Conservation (phyloP, 805 yeast genomes). For the Helenozyma baotianmanensis region DNA sequence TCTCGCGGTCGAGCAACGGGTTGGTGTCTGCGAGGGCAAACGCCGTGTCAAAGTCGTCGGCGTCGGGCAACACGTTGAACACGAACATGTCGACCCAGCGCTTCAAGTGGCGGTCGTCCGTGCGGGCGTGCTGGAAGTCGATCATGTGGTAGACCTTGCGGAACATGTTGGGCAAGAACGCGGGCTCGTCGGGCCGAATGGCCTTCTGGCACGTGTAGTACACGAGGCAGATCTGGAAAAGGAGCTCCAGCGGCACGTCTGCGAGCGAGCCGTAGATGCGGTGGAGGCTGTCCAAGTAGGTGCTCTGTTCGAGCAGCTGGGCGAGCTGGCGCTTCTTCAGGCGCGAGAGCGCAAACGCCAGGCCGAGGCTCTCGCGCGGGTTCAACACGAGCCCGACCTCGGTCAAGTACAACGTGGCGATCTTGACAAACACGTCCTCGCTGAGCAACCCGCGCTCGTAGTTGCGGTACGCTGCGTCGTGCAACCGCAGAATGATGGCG, state of each 20-base stretch:
- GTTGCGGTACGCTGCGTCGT: conserved; percentile 18
- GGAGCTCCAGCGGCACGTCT: conserved; percentile 28
- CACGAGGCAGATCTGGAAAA: conserved; percentile 29
- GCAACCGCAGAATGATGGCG: conserved; percentile 20
- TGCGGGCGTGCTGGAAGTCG: conserved; percentile 1
- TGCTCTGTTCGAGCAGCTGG: conserved; percentile 14
- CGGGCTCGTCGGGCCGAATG: conserved; percentile 7
- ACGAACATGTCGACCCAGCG: conserved; percentile 30
- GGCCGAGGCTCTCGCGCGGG: conserved; percentile 2
- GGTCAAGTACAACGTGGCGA: conserved; percentile 32
- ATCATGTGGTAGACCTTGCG: conserved; percentile 9
- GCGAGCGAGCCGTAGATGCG: conserved; percentile 17
- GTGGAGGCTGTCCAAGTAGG: conserved; percentile 15
- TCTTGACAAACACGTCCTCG: conserved; percentile 29
- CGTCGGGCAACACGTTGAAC: conserved; percentile 31
- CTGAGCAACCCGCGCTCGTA: conserved; percentile 20
- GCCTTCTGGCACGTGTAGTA: conserved; percentile 23
- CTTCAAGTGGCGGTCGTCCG: conserved; percentile 15
- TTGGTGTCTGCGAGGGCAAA: conserved; percentile 22
- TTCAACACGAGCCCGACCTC: conserved; percentile 26
- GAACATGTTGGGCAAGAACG: conserved; percentile 10
- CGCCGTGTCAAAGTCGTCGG: conserved; percentile 26
- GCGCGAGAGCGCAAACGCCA: conserved; percentile 5
- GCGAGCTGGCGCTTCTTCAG: conserved; percentile 9
- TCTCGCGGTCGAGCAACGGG: conserved; percentile 9